phyloP scores from a whole-genome alignment of 2,329 filamentous ascomycete genomes.

The Exophiala mesophila region DNA sequence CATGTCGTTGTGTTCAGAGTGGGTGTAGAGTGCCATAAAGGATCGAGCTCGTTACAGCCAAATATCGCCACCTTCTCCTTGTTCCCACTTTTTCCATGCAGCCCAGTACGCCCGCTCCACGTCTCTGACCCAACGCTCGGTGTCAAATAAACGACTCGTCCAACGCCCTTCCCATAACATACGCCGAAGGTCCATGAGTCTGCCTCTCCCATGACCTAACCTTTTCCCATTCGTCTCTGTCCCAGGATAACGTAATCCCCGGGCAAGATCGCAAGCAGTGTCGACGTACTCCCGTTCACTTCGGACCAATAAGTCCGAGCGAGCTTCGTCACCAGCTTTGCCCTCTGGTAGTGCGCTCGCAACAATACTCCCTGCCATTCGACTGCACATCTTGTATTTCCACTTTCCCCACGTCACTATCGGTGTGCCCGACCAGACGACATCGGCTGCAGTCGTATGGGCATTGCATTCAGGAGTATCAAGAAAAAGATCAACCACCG shows the following conservation, averaged over 20 bases:
- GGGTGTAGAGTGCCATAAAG: no score
- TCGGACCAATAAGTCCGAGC: slow-evolving; percentile 68
- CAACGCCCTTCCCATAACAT: slow-evolving; percentile 79
- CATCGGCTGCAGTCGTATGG: slow-evolving; percentile 93
- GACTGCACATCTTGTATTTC: slow-evolving; percentile 97
- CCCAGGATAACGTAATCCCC: slow-evolving; percentile 55
- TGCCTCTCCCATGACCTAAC: slow-evolving; percentile 46
- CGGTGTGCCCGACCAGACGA: slow-evolving; percentile 93
- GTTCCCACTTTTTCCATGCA: slow-evolving; percentile 85
- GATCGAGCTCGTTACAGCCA: slow-evolving; percentile 58
- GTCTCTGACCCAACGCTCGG: slow-evolving; percentile 82
- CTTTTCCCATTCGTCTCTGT: slow-evolving; percentile 30
- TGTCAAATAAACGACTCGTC: slow-evolving; percentile 86
- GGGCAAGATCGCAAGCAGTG: slow-evolving; percentile 64
- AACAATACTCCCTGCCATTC: slow-evolving; percentile 94
- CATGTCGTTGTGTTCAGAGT: no score
- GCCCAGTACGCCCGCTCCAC: slow-evolving; percentile 82
- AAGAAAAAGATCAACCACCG: slow-evolving; percentile 89
- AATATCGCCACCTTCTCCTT: slow-evolving; percentile 85
- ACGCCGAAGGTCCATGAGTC: slow-evolving; percentile 72
- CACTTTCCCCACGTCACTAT: slow-evolving; percentile 86
- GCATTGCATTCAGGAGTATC: slow-evolving; percentile 98
- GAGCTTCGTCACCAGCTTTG: slow-evolving; percentile 61
- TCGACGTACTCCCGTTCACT: slow-evolving; percentile 82
- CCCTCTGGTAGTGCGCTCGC: slow-evolving; percentile 77